Evolutionary conservation across 306 rosid genomes (phyloP), one percentile per base, ranked within the genome.

Genomic region (Sechiopsis laciniata): DNA sequence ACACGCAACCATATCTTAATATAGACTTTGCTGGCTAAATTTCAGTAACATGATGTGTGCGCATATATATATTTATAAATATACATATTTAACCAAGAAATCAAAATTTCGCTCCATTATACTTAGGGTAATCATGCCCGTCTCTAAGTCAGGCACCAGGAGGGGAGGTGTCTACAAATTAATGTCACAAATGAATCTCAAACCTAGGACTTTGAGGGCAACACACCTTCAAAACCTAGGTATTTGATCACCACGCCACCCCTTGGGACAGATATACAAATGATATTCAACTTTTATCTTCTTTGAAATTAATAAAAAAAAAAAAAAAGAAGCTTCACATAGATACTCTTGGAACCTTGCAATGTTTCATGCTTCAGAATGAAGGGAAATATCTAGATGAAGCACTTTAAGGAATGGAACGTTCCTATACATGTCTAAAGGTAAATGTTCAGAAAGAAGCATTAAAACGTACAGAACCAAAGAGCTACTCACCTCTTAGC

Each of bases 401-500:
- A 21, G 62, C 62, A 57, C 29, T 24, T 35, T 8, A 37, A 64
- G 24, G 14, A 63, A 35, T 45, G 26, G n/a, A 42, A 15, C 21
- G n/a, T 8, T 35, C 19, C 51, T 32, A 14, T 15, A 12, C 35
- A n/a, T n/a, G n/a, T n/a, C 53, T 65, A 35, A 19, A 66, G 5
- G 72, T 45, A 45, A 10, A 46, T 11, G 24, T 37, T 7, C 4
- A 65, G 24, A 76, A 10, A 48, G 20, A 32, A 29, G 37, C 2
- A 16, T 26, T 5, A 69, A 4, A 56, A 57, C 5, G 16, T 5
- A 7, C 8, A 7, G 24, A 52, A 24, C 59, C 7, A 48, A 35
- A 65, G 15, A 69, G 54, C 46, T 76, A 64, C 96, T 61, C 83
- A 90, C 96, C 8, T 80, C 82, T 86, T 90, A 21, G 91, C 84